Base-by-base conservation (phyloP, 331 rosid species). In the Quercus phellos region DNA sequence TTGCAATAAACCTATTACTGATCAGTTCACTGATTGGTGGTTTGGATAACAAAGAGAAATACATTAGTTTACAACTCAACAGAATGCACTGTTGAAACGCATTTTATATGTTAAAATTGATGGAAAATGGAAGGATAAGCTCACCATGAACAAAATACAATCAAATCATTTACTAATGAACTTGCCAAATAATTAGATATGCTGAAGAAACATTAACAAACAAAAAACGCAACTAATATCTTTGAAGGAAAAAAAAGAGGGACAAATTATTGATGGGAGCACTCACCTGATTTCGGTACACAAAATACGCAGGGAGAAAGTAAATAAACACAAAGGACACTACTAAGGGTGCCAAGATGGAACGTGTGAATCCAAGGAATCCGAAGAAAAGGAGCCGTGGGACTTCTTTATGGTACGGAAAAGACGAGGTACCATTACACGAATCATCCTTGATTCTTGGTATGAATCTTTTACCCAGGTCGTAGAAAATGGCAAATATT, bases 371-470 rank as follows among this genome's bases (percentile, higher is more conserved):
- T 26, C 99, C 99, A 22, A 95, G 82, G 78, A 91, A 95, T 82
- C 92, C 93, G 72, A 95, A 93, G 16, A 95, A 88, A 30, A 95
- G 87, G 70, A 95, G 63, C 82, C 94, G 89, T 32, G 99, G 97
- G 77, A 85, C 89, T 88, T 95, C 94, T 3, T 97, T 95, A 73
- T 95, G 94, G 85, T 93, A 95, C 4, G 98, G 98, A 81, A 95
- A 95, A 68, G 93, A 76, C 19, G 79, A 74, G 55, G 76, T 16
- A 58, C 43, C 81, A 32, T 29, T 29, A 29, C 32, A 29, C 22
- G 90, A 76, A 79, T 88, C 93, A 35, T 79, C 82, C 71, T 88
- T 83, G 19, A 42, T 78, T 75, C 96, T 81, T 27, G 90, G 86
- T 54, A 95, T 67, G 54, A 78, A 83, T 76, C 81, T 85, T 74